Percentiles rank a stretch among this genome's conserved stretches.
Conservation (phyloP, 805 yeast genomes). For the Yarrowia sp. region DNA sequence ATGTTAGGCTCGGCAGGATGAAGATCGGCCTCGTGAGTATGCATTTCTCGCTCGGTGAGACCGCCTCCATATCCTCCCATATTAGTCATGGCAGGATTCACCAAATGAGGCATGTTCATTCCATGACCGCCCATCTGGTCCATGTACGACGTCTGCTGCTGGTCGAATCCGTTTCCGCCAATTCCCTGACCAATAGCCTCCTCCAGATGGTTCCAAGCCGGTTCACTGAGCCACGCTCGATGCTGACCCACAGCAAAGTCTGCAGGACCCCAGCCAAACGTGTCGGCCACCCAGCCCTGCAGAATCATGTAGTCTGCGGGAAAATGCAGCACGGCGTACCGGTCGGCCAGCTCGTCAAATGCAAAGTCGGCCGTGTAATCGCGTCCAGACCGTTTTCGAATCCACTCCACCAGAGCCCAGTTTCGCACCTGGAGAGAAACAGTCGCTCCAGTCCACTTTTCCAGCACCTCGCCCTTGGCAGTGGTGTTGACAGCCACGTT, state of each 20-base stretch:
- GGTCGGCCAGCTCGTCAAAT: conserved; percentile 39
- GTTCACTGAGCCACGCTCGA: conserved; percentile 41
- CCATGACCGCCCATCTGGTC: conserved; percentile 10
- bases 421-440: conserved; percentile 41
- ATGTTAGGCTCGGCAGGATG: conserved; percentile 23
- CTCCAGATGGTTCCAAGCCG: conserved; percentile 41
- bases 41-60: conserved; percentile 10
- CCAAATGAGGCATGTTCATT: conserved; percentile 7
- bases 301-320: conserved; percentile 33
- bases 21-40: conserved; percentile 18
- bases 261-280: conserved; percentile 36
- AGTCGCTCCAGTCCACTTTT: conserved; percentile 38
- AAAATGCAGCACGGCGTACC: conserved; percentile 38
- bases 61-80: conserved; percentile 11
- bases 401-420: conserved; percentile 41
- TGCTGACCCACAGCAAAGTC: conserved; percentile 39
- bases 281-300: conserved; percentile 39
- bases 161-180: not conserved
- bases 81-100: conserved; percentile 9
- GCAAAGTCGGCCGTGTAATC: conserved; percentile 44
- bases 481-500: conserved; percentile 35
- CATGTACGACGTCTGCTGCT: not conserved
- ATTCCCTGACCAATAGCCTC: conserved; percentile 24
- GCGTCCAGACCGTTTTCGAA: conserved; percentile 35
- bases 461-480: conserved; percentile 32